Evolutionary conservation across 352 stramenopile genomes (phyloP).

Genomic region (Pythium dissotocum): DNA sequence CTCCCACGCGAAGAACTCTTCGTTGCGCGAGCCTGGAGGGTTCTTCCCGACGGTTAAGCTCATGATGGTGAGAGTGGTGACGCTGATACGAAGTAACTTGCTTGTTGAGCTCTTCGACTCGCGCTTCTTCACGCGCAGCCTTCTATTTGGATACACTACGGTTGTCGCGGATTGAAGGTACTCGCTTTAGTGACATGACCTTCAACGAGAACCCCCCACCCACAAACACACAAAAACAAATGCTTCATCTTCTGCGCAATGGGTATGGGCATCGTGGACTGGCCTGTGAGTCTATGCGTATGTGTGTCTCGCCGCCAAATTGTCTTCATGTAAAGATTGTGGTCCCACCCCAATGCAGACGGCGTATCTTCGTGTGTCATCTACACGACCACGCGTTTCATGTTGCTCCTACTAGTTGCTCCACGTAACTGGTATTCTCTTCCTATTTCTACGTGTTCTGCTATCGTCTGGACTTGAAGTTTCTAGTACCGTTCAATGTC

Average conservation of each 20-base stretch:
- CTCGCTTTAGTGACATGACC: neutral
- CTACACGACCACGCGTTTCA: neutral
- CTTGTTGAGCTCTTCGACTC: neutral
- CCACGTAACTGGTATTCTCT: neutral
- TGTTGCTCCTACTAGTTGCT: neutral
- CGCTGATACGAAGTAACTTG: neutral
- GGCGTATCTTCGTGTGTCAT: neutral
- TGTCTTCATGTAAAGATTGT: too few relatives aligned
- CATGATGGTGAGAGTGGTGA: neutral
- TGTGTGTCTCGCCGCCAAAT: too few relatives aligned
- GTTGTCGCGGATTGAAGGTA: neutral
- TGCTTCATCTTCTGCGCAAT: too few relatives aligned
- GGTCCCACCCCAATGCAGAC: too few relatives aligned
- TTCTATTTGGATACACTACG: neutral
- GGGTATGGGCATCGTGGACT: too few relatives aligned
- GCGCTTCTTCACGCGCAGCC: neutral
- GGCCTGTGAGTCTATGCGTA: too few relatives aligned
- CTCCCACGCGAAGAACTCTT: slow-evolving; percentile 85
- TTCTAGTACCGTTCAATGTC: neutral
- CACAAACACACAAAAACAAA: too few relatives aligned
- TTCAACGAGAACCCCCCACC: too few relatives aligned
- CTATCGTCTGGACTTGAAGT: neutral
- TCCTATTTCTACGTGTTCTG: neutral
- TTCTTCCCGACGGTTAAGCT: slow-evolving; percentile 59
- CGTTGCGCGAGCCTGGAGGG: slow-evolving; percentile 65